A percentile compares a stretch with the other conserved stretches of the same genome.
phyloP scores from a whole-genome alignment of 2,329 filamentous ascomycete species.

The Trichoderma koningiopsis region DNA sequence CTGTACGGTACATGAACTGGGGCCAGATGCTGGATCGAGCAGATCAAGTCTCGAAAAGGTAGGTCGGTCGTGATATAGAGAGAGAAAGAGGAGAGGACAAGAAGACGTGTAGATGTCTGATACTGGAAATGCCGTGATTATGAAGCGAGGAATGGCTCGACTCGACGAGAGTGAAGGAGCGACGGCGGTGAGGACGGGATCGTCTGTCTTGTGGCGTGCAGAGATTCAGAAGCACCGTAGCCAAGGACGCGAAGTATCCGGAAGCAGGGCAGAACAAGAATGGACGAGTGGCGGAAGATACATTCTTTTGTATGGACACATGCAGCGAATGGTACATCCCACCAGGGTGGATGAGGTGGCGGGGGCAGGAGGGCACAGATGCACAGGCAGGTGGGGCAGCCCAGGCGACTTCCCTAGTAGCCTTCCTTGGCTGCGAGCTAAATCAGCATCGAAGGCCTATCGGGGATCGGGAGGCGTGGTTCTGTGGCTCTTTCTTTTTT shows the following conservation, averaged over 20 bases:
- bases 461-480: conserved; percentile 23
- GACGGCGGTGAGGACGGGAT: conserved; percentile 23
- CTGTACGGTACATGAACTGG: neutral
- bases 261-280: neutral
- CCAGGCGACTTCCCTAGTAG: conserved; percentile 2
- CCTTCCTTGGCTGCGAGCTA: conserved; percentile 21
- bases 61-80: neutral
- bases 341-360: conserved; percentile 16
- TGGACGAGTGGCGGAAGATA: conserved; percentile 6
- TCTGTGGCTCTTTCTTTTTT: conserved; percentile 13
- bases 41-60: neutral
- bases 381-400: conserved; percentile 3
- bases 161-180: neutral
- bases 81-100: neutral
- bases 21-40: neutral
- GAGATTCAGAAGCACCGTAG: conserved; percentile 4
- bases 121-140: neutral
- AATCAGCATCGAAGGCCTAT: conserved; percentile 24
- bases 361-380: conserved; percentile 16
- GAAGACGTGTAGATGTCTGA: neutral
- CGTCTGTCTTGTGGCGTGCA: conserved; percentile 18
- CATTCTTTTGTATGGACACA: neutral
- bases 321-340: neutral
- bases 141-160: conserved; percentile 1
- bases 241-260: conserved; percentile 14